Evolutionary conservation across 495 filamentous ascomycete species (phyloP).

Genomic region (Penicillium samsonianum): DNA sequence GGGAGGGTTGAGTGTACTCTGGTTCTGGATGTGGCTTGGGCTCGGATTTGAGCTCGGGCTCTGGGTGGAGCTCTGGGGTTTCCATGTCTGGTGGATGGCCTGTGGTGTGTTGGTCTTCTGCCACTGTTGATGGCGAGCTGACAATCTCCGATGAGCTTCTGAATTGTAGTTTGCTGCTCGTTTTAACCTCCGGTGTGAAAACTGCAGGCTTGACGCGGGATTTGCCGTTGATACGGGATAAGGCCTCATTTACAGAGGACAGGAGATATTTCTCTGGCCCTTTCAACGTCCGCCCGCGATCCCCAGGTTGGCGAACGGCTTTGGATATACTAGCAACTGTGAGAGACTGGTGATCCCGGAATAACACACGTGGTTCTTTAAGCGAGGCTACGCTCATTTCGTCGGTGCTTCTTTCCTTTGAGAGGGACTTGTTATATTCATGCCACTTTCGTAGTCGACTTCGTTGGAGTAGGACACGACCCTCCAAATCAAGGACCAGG

Average conservation of each 20-base stretch:
- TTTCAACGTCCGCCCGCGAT: conserved; percentile 38
- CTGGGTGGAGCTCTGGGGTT: background rate
- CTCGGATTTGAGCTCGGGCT: background rate
- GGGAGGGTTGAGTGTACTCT: conserved; percentile 9
- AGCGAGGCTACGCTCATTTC: conserved; percentile 5
- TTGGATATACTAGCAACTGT: conserved; percentile 46
- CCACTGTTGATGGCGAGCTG: background rate
- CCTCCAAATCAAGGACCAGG: conserved; percentile 61
- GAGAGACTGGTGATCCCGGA: conserved; percentile 43
- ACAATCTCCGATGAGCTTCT: background rate
- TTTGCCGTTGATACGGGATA: conserved; percentile 54
- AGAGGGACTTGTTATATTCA: conserved; percentile 55
- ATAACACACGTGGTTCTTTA: conserved; percentile 28
- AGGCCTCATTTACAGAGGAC: conserved; percentile 56
- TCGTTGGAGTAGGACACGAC: conserved; percentile 60
- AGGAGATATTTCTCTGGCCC: conserved; percentile 53
- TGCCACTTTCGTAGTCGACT: conserved; percentile 70
- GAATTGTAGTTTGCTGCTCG: background rate
- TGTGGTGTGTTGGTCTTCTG: background rate
- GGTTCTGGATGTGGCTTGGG: conserved; percentile 8
- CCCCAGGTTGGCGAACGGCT: conserved; percentile 41
- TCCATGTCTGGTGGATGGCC: background rate
- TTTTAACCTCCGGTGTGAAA: background rate
- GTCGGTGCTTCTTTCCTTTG: conserved; percentile 24
- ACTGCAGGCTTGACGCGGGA: conserved; percentile 28